phyloP scores from a whole-genome alignment of 75 land plant genomes.

The Cunninghamia lanceolata region DNA sequence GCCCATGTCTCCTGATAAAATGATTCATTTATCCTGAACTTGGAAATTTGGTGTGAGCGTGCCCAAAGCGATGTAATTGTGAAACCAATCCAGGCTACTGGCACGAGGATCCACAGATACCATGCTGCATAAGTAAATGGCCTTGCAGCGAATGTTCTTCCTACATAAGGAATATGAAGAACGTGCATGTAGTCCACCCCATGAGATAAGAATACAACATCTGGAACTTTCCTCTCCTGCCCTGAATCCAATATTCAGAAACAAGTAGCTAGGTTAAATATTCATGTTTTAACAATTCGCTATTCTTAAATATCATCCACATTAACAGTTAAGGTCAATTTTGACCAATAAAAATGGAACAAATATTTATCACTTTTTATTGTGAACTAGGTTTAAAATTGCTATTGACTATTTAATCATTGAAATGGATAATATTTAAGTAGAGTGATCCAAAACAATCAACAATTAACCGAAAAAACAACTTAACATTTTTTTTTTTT shows the following conservation, averaged over 20 bases:
- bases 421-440: no score
- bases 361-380: no score
- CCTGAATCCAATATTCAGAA: conserved; percentile 6
- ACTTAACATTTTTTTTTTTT: no score
- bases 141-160: conserved; percentile 23
- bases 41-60: conserved; percentile 11
- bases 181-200: conserved; percentile 22
- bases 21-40: conserved; percentile 7
- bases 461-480: no score
- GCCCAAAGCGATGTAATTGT: conserved; percentile 11
- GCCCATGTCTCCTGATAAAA: conserved; percentile 35
- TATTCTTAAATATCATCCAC: no score
- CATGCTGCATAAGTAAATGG: conserved; percentile 25
- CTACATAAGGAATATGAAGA: conserved; percentile 23
- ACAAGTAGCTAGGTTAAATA: neutral
- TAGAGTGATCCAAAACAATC: no score
- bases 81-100: conserved; percentile 13
- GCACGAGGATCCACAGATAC: conserved; percentile 23
- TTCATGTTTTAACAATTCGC: neutral
- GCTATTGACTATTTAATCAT: no score
- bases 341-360: no score
- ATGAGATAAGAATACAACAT: conserved; percentile 39
- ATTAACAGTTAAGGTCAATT: no score
- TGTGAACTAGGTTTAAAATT: no score
- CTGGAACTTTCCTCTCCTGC: conserved; percentile 17